phyloP scores from a whole-genome alignment of 2,329 filamentous ascomycete species.

The Cladosporium sp. region DNA sequence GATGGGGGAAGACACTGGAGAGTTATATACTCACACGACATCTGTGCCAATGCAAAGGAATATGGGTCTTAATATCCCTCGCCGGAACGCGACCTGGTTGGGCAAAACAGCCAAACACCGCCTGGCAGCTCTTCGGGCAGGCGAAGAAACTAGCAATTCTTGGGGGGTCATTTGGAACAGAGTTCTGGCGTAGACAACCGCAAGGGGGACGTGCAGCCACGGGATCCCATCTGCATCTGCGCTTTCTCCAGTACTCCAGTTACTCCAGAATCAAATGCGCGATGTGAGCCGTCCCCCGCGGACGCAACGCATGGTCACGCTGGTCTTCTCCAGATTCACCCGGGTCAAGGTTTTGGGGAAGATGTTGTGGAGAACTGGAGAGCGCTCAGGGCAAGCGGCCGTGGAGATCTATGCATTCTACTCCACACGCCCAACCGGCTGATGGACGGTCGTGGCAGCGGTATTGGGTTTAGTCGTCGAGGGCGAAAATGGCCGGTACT shows the following conservation, averaged over 20 bases:
- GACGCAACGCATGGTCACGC: neutral
- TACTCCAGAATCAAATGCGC: conserved; percentile 10
- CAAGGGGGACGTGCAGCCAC: conserved; percentile 10
- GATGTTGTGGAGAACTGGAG: conserved; percentile 1
- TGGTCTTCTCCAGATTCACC: conserved; percentile 3
- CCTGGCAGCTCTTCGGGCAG: conserved; percentile 7
- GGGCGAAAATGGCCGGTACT: neutral
- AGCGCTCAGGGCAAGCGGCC: neutral
- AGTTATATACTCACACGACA: neutral
- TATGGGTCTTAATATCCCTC: conserved; percentile 3
- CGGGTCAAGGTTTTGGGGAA: conserved; percentile 1
- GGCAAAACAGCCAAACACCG: conserved; percentile 1
- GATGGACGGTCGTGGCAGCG: neutral
- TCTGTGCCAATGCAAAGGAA: conserved; percentile 11
- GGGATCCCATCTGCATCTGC: conserved; percentile 7
- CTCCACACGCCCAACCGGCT: neutral
- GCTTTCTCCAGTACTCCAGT: conserved; percentile 10
- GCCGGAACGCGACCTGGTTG: conserved; percentile 1
- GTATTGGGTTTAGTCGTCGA: neutral
- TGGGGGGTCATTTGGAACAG: neutral
- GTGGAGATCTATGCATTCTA: neutral
- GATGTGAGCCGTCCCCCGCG: neutral
- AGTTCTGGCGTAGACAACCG: neutral
- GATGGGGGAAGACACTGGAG: neutral
- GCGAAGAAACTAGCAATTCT: neutral